Evolutionary conservation across 371 early-diverging fungal genomes (phyloP).

Genomic region (Lichtheimia hyalospora): DNA sequence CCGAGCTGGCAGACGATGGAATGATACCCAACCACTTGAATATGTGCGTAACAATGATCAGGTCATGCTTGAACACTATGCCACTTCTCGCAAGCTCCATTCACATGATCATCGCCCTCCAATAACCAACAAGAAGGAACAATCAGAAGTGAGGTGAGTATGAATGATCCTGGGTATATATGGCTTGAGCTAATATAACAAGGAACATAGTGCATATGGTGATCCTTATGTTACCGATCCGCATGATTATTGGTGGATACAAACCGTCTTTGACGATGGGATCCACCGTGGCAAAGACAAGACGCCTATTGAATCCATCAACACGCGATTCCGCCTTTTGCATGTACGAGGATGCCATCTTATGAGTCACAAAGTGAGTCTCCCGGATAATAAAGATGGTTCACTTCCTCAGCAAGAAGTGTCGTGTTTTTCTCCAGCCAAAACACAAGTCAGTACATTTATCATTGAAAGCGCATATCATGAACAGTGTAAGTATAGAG

Average conservation of each 20-base stretch:
- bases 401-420: constrained; percentile 85
- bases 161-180: constrained; percentile 5
- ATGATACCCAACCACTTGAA: constrained; percentile 35
- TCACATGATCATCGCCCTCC: constrained; percentile 82
- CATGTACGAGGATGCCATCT: constrained; percentile 55
- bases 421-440: constrained; percentile 69
- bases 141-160: constrained; percentile 44
- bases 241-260: constrained; percentile 34
- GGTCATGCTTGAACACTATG: constrained; percentile 76
- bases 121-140: constrained; percentile 21
- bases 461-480: constrained; percentile 47
- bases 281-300: constrained; percentile 17
- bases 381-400: constrained; percentile 14
- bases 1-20: constrained; percentile 36
- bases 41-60: constrained; percentile 61
- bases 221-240: constrained; percentile 10
- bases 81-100: constrained; percentile 72
- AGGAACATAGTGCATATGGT: constrained; percentile 20
- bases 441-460: constrained; percentile 59
- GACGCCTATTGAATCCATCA: constrained; percentile 21
- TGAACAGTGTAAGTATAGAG: constrained; percentile 21
- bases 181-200: not conserved
- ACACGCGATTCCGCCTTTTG: constrained; percentile 62
- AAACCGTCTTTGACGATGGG: constrained; percentile 15
- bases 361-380: constrained; percentile 23